Base-by-base conservation (phyloP, 2,329 filamentous ascomycete species). In the Aspergillus sp. region DNA sequence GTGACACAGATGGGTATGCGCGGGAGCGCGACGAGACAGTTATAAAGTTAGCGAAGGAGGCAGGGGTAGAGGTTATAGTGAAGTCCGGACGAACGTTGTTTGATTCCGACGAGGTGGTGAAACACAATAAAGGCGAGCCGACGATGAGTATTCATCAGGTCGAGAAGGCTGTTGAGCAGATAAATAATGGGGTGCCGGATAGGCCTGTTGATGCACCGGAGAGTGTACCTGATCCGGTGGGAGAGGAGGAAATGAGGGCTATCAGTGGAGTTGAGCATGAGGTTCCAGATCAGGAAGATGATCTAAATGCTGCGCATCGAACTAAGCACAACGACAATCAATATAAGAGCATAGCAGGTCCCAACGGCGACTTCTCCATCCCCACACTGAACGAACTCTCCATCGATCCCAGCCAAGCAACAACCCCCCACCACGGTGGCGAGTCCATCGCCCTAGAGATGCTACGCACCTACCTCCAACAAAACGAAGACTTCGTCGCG, bases 101-200 rank as follows among this genome's bases (percentile, higher is more conserved):
- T 80, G 89, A 92, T 74, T 86, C 86, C 38, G 89, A 92, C 70
- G 84, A 87, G 23, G 69, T 93, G 32, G 87, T 91, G 6, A 80
- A 83, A 53, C 79, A 84, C 55, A 86, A 92, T 72, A 80, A 82
- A 17, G 86, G 86, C 0, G 89, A 89, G 69, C 89, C 90, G 1
- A 91, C 89, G 1, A 91, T 92, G 89, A 90, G 85, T 59, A 90
- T 90, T 25, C 79, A 78, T 1, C 89, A 91, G 71, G 82, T 92
- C 0, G 82, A 88, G 67, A 77, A 81, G 57, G 87, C 88, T 0
- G 88, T 85, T 0, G 80, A 81, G 39, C 89, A 87, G 69, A 75
- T 91, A 55, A 69, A 68, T 21, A 59, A 61, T 28, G 89, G 89
- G 0, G 72, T 80, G 3, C 85, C 91, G 13, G 81, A 84, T 0